These are phyloP conservation scores for Trichoderma koningiopsis DNA, from an alignment of 2,329 filamentous ascomycete genomes.

Conservation along the genomic window DNA sequence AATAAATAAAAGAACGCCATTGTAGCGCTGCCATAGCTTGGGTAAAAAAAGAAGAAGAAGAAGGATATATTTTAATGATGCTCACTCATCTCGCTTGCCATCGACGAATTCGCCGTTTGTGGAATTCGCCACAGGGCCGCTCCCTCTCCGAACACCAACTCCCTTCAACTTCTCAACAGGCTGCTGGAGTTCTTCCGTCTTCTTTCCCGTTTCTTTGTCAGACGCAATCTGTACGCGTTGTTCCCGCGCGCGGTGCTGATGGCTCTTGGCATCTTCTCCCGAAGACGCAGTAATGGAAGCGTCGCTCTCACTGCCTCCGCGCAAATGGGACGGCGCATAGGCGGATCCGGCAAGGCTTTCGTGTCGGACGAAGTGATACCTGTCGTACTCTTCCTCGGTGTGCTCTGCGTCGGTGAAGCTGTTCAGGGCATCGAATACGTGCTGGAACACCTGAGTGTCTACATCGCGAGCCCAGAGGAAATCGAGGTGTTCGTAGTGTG, in stretches of 20 bases:
- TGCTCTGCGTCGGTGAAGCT: slow-evolving; percentile 64
- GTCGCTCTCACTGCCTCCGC: slow-evolving; percentile 43
- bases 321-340: slow-evolving; percentile 32
- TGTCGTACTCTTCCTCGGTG: slow-evolving; percentile 61
- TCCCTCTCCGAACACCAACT: slow-evolving; percentile 31
- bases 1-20: not conserved
- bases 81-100: slow-evolving; percentile 19
- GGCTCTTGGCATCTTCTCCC: slow-evolving; percentile 30
- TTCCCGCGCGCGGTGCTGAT: slow-evolving; percentile 20
- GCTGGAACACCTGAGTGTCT: slow-evolving; percentile 79
- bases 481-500: slow-evolving; percentile 94
- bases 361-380: slow-evolving; percentile 55
- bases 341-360: slow-evolving; percentile 51
- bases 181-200: slow-evolving; percentile 24
- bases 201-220: not conserved
- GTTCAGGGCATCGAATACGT: slow-evolving; percentile 87
- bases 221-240: not conserved
- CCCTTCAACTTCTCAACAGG: slow-evolving; percentile 36
- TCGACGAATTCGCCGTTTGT: slow-evolving; percentile 13
- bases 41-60: not conserved
- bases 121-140: not conserved
- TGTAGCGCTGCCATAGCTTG: not conserved
- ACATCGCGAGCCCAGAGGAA: slow-evolving; percentile 93
- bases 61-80: not conserved
- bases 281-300: slow-evolving; percentile 36